A percentile compares a stretch with the other conserved stretches of the same genome.
Evolutionary conservation across 805 yeast species (phyloP).

Genomic region (Starmerella etchellsii): DNA sequence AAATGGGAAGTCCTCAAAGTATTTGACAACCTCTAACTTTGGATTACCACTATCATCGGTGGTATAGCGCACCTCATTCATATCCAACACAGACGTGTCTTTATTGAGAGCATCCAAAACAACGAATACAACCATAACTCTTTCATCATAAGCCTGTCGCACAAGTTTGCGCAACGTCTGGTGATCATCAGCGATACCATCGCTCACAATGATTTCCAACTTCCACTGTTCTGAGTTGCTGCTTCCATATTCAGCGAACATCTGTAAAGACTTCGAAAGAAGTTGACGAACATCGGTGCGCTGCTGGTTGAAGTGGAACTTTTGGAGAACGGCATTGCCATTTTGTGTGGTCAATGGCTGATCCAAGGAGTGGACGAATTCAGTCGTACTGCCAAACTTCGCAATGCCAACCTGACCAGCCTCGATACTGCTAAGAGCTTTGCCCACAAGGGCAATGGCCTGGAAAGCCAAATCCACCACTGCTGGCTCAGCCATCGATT

Average conservation of each 20-base stretch:
- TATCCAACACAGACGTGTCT: conserved; percentile 67
- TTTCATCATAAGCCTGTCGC: conserved; percentile 81
- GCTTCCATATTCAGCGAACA: conserved; percentile 52
- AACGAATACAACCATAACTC: conserved; percentile 89
- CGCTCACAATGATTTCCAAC: conserved; percentile 81
- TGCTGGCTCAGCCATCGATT: conserved; percentile 90
- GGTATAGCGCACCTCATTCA: conserved; percentile 80
- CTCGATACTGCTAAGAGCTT: conserved; percentile 85
- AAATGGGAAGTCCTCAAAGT: conserved; percentile 89
- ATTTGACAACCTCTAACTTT: conserved; percentile 65
- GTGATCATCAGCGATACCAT: conserved; percentile 96
- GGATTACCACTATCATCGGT: conserved; percentile 52
- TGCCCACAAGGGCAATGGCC: conserved; percentile 83
- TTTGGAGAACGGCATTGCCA: conserved; percentile 72
- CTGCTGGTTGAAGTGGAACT: conserved; percentile 83
- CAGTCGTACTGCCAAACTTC: conserved; percentile 73
- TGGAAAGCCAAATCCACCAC: conserved; percentile 88
- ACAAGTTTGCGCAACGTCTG: conserved; percentile 69
- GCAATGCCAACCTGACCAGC: conserved; percentile 86
- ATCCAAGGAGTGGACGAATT: conserved; percentile 81
- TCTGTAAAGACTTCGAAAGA: conserved; percentile 54
- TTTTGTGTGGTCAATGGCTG: conserved; percentile 70
- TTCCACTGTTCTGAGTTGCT: conserved; percentile 56
- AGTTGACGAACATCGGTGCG: conserved; percentile 71
- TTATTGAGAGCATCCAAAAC: conserved; percentile 75